Base-by-base conservation (phyloP, 176 grass and related monocot species). In the Melocanna baccifera region DNA sequence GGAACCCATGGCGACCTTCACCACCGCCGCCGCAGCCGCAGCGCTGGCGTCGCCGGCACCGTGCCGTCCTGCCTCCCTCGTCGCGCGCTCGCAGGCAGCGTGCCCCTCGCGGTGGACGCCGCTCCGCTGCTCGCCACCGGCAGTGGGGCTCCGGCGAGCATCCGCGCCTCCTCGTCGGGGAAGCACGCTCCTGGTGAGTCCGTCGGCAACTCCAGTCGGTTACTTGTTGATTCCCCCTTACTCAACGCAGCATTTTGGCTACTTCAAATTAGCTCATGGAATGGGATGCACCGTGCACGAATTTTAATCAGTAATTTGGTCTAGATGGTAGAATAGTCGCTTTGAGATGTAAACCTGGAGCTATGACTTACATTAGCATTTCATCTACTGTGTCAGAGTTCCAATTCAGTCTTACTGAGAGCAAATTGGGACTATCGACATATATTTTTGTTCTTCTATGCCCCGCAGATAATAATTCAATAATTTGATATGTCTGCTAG, bases 1-100 rank as follows among this genome's bases (percentile, higher is more conserved):
- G 3, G 6, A 14, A 18, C 15, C 36, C 61, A 91, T 94, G 93
- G 87, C 83, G 36, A 66, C 81, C 56, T 78, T 82, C 82, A 67
- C 75, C 39, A 55, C 78, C 8, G 0, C 72, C 53, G 16, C 51
- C 46, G 4, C 62, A 1, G 3, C 46, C 7, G 37, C 51, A 25
- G 59, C 71, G 77, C 65, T 85, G 64, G 80, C 69, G 12, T 51
- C 73, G 68, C 81, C 68, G 50, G 9, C 81, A 4, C n/a, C 61
- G 62, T 36, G 37, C 48, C 50, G 37, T n/a, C 55, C 80, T 19
- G 1, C 62, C 37, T 7, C 47, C 39, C 22, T 46, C 47, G 15
- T 22, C 74, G 46, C 64, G 1, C 67, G 81, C 67, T 85, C 63
- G 26, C 48, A 69, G 5, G 23, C 78, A 7, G 70, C 40, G 32